Percentiles rank a stretch among this genome's conserved stretches.
Evolutionary conservation across 352 stramenopile species (phyloP).

Genomic region (Globisporangium emineosum): DNA sequence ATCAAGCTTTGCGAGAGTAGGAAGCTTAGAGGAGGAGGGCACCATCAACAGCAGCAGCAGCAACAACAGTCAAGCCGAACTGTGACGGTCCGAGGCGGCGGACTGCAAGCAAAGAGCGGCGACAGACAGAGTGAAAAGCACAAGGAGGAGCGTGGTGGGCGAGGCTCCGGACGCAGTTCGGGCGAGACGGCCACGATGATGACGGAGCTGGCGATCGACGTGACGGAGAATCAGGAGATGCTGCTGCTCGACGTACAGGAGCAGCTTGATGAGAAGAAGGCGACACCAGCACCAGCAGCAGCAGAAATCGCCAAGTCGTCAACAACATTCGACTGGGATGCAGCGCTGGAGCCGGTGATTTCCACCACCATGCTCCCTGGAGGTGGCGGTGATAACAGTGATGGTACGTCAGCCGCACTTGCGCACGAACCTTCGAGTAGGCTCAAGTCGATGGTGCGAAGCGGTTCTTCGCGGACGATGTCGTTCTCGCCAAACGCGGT

Average conservation of each 20-base stretch:
- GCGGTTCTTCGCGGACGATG: background rate
- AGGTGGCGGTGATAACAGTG: background rate
- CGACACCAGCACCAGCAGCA: background rate
- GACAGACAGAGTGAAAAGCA: background rate
- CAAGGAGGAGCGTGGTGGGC: background rate
- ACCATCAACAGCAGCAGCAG: conserved; percentile 8
- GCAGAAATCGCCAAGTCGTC: background rate
- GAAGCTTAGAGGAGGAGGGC: background rate
- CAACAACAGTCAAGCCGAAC: background rate
- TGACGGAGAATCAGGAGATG: background rate
- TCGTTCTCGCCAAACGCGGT: conserved; percentile 2
- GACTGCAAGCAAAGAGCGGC: background rate
- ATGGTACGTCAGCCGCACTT: background rate
- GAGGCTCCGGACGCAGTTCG: background rate
- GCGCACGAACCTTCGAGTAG: background rate
- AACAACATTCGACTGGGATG: conserved; percentile 4
- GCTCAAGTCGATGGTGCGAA: background rate
- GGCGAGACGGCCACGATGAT: background rate
- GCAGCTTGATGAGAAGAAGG: background rate
- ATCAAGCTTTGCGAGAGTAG: conserved; percentile 36
- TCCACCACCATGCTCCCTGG: background rate
- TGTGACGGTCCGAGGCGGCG: background rate
- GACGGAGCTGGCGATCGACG: background rate
- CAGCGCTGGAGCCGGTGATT: background rate
- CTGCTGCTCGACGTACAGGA: background rate